Conservation (phyloP, 2,329 filamentous ascomycete genomes). For the Massarina eburnea region DNA sequence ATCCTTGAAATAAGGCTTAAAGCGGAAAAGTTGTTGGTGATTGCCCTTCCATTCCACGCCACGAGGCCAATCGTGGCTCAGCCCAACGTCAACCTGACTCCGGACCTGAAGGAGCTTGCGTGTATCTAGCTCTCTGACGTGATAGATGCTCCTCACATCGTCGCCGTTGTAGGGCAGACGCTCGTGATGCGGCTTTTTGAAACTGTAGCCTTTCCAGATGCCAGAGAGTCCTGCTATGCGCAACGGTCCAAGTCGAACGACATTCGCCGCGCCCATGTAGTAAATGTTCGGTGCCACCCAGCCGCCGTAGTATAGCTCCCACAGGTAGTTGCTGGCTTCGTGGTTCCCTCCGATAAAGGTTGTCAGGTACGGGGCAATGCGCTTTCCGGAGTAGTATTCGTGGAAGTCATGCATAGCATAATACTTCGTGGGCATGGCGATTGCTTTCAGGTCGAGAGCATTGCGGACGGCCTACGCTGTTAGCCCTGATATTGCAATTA, state of each 20-base stretch:
- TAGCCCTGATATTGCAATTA: slow-evolving; percentile 8
- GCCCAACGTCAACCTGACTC: slow-evolving; percentile 85
- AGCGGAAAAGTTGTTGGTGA: slow-evolving; percentile 64
- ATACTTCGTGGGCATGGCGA: slow-evolving; percentile 88
- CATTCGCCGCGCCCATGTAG: slow-evolving; percentile 91
- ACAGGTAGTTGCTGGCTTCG: slow-evolving; percentile 86
- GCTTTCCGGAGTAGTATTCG: slow-evolving; percentile 82
- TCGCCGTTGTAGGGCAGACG: slow-evolving; percentile 78
- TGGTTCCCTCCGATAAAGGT: slow-evolving; percentile 95
- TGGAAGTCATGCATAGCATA: slow-evolving; percentile 89
- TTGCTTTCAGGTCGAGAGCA: slow-evolving; percentile 80
- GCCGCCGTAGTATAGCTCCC: slow-evolving; percentile 92
- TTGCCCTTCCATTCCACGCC: slow-evolving; percentile 80
- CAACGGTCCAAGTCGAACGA: slow-evolving; percentile 78
- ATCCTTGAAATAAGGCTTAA: slow-evolving; percentile 72
- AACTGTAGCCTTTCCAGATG: slow-evolving; percentile 93
- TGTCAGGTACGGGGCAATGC: slow-evolving; percentile 81
- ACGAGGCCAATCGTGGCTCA: slow-evolving; percentile 96
- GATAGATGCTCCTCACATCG: slow-evolving; percentile 82
- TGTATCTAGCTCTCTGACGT: slow-evolving; percentile 86
- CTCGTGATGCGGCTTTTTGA: slow-evolving; percentile 80
- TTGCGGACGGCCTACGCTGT: slow-evolving; percentile 75
- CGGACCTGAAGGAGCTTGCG: slow-evolving; percentile 81
- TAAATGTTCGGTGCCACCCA: slow-evolving; percentile 98
- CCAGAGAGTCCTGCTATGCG: slow-evolving; percentile 89